These are phyloP conservation scores for Entomortierella parvispora DNA, from an alignment of 192 early-diverging fungal genomes.

Conservation along the genomic window DNA sequence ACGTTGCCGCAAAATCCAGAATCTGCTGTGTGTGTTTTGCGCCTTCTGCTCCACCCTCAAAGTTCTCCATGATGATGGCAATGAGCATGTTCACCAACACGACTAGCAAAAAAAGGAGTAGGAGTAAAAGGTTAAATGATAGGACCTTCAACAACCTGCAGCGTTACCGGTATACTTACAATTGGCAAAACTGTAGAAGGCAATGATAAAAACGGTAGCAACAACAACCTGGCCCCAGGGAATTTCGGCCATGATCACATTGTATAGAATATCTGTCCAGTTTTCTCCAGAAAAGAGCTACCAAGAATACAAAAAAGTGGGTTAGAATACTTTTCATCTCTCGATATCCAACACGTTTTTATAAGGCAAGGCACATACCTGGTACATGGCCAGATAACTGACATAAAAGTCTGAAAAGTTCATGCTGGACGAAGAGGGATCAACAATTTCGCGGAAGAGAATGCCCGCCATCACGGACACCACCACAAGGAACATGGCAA, in stretches of 20 bases:
- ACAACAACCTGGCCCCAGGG: slow-evolving; percentile 44
- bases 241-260: slow-evolving; percentile 52
- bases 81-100: slow-evolving; percentile 73
- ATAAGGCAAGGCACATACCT: slow-evolving; percentile 37
- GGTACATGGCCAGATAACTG: slow-evolving; percentile 63
- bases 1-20: slow-evolving; percentile 49
- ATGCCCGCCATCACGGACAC: slow-evolving; percentile 61
- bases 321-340: not conserved
- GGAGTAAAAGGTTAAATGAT: not conserved
- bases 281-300: slow-evolving; percentile 71
- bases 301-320: slow-evolving; percentile 4
- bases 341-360: no score
- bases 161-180: slow-evolving; percentile 65
- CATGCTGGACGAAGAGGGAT: slow-evolving; percentile 4
- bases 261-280: slow-evolving; percentile 68
- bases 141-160: no score
- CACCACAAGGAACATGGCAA: slow-evolving; percentile 59
- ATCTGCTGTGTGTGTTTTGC: slow-evolving; percentile 64
- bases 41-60: slow-evolving; percentile 64
- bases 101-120: slow-evolving; percentile 34
- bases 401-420: slow-evolving; percentile 61
- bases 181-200: slow-evolving; percentile 67
- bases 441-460: slow-evolving; percentile 32
- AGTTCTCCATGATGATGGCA: slow-evolving; percentile 73
- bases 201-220: slow-evolving; percentile 58